Base-by-base conservation (phyloP, 345 rosid genomes). In the Sonneratia caseolaris region DNA sequence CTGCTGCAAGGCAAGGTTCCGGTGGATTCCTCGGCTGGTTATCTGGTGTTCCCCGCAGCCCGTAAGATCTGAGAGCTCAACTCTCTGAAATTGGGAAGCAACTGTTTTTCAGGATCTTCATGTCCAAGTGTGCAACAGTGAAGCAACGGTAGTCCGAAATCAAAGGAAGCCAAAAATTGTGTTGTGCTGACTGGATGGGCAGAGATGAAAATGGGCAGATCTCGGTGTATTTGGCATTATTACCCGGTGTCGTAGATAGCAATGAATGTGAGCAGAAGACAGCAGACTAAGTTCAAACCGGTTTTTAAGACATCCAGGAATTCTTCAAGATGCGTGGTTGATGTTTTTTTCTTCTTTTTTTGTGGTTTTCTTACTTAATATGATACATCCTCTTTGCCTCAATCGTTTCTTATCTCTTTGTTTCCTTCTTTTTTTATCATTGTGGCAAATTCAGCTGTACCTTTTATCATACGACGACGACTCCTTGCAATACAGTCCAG, bases 21-120 rank as follows among this genome's bases (percentile, higher is more conserved):
- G 91, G 97, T 35, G 86, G 98, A 67, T 87, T 88, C 61, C 89
- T 92, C 92, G 75, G 86, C 59, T 92, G 95, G 92, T 81, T 91
- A 53, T 85, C 87, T 11, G 88, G 89, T 68, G 73, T 80, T 37
- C 73, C 38, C 53, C 38, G 27, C 32, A 51, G 62, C 62, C 42
- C 74, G 27, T 77, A 70, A 72, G 75, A 64, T 38, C 69, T 70
- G 74, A 71, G 66, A 45, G 64, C 47, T 70, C 59, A 24, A 37
- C 35, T 14, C 10, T 35, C 7, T 12, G 36, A 45, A 27, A 68
- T 42, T 14, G 53, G 48, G 24, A 19, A 18, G 59, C 59, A 53
- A 19, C 59, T 16, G 22, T 53, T 53, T 15, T 18, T 21, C 24
- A 21, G 16, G n/a, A 19, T 53, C 53, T 48, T 48, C 53, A 48